Base-by-base conservation (phyloP, 2,329 filamentous ascomycete species). In the Thielaviopsis populi region DNA sequence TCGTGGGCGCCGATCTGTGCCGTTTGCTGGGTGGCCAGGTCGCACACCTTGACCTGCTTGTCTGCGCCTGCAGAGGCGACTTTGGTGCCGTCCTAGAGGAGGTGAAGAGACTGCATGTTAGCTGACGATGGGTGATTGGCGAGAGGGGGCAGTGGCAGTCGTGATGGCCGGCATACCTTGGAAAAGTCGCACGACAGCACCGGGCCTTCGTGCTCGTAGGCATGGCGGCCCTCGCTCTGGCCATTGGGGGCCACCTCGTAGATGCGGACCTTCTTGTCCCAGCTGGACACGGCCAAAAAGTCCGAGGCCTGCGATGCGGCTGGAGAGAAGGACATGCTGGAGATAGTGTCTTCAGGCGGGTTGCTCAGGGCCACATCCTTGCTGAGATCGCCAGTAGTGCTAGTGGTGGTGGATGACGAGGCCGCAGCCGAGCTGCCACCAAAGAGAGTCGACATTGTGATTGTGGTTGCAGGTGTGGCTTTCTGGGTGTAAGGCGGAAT, bases 191-290 rank as follows among this genome's bases (percentile, higher is more conserved):
- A 86, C 72, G 84, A 88, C 67, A 99, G 77, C 2, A 95, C 91
- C 2, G 91, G 90, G 54, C 82, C 89, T 68, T 90, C 87, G 75
- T 95, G 89, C 69, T 95, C 88, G 72, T 94, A 95, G 66, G 87
- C 78, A 67, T 90, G 90, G 71, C 91, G 92, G 60, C 90, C 91
- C 72, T 90, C 84, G 71, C 88, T 92, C 72, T 88, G 83, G 53
- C 91, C 90, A 68, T 84, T 84, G 64, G 76, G 76, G 68, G 86
- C 84, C 72, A 97, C 90, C 74, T 97, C 90, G 77, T 97, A 99
- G 72, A 99, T 92, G 71, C 91, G 87, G 68, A 97, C 90, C 74
- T 96, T 95, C 78, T 95, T 95, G 76, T 99, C 94, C 94, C 94
- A 99, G 70, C 90, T 96, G 59, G 90, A 79, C 42, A 96, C 89